A percentile compares a stretch with the other conserved stretches of the same genome.
phyloP scores from a whole-genome alignment of 2,329 filamentous ascomycete species.

The Pestalotiopsis fici region DNA sequence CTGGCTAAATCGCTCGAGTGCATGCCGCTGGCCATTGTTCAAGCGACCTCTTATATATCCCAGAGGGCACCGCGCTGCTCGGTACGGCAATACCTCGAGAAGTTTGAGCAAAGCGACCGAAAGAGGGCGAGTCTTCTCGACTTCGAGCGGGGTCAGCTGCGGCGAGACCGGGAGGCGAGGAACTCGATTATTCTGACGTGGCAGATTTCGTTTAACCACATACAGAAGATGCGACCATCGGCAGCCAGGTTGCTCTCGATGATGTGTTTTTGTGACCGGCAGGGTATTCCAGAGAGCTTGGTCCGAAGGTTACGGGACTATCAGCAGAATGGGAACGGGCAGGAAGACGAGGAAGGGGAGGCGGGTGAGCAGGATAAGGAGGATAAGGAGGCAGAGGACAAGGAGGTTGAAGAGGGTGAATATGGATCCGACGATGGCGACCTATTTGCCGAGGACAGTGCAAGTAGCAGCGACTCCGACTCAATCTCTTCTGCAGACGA shows the following conservation, averaged over 20 bases:
- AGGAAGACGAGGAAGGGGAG: background rate
- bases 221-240: constrained; percentile 14
- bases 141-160: constrained; percentile 29
- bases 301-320: background rate
- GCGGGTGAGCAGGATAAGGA: too few relatives aligned
- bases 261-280: constrained; percentile 46
- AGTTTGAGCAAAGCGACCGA: constrained; percentile 33
- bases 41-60: constrained; percentile 34
- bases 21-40: constrained; percentile 34
- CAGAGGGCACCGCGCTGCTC: constrained; percentile 25
- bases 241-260: constrained; percentile 44
- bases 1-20: constrained; percentile 28
- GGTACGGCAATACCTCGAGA: constrained; percentile 36
- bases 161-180: constrained; percentile 30
- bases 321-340: background rate
- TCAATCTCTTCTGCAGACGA: background rate
- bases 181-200: constrained; percentile 37
- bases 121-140: constrained; percentile 27
- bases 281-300: constrained; percentile 20
- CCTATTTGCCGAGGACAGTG: background rate
- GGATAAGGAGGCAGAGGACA: background rate
- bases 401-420: constrained; percentile 9
- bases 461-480: background rate
- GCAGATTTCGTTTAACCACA: constrained; percentile 25
- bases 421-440: background rate